phyloP scores from a whole-genome alignment of 306 rosid genomes.

The Cicer chorassanicum region DNA sequence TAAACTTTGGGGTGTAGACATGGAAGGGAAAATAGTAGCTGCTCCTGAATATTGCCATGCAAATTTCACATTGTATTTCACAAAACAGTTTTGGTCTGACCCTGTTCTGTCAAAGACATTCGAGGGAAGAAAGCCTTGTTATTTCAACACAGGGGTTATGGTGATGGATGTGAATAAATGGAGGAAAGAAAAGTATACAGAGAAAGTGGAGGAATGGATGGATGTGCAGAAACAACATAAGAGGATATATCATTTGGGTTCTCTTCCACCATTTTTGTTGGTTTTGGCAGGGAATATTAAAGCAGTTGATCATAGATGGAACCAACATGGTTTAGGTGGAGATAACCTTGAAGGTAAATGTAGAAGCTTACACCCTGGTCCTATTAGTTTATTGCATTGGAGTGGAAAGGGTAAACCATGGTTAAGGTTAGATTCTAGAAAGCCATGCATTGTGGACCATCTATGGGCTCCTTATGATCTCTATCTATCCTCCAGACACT shows the following conservation, averaged over 20 bases:
- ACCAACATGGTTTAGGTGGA: conserved; percentile 80
- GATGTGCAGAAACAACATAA: conserved; percentile 54
- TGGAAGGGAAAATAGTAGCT: conserved; percentile 68
- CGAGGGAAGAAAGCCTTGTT: conserved; percentile 61
- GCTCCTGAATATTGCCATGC: conserved; percentile 75
- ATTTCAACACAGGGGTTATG: conserved; percentile 81
- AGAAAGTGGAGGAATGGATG: conserved; percentile 75
- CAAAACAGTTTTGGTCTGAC: conserved; percentile 59
- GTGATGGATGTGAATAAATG: conserved; percentile 72
- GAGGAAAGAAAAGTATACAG: conserved; percentile 59
- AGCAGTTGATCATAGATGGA: conserved; percentile 74
- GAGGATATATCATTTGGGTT: conserved; percentile 71
- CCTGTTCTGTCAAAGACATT: conserved; percentile 46
- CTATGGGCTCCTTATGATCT: conserved; percentile 77
- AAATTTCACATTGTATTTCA: conserved; percentile 62
- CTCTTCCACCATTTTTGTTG: conserved; percentile 71
- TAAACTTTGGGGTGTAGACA: conserved; percentile 65
- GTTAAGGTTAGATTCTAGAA: conserved; percentile 71
- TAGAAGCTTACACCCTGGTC: conserved; percentile 68
- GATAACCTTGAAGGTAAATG: conserved; percentile 75
- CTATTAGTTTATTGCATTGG: conserved; percentile 75
- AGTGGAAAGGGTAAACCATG: conserved; percentile 84
- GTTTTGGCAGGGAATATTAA: conserved; percentile 73
- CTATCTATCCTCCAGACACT: conserved; percentile 58
- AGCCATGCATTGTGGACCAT: conserved; percentile 64